Evolutionary conservation across 345 rosid genomes (phyloP), one percentile per base, ranked within the genome.

Genomic region (Mangifera indica): DNA sequence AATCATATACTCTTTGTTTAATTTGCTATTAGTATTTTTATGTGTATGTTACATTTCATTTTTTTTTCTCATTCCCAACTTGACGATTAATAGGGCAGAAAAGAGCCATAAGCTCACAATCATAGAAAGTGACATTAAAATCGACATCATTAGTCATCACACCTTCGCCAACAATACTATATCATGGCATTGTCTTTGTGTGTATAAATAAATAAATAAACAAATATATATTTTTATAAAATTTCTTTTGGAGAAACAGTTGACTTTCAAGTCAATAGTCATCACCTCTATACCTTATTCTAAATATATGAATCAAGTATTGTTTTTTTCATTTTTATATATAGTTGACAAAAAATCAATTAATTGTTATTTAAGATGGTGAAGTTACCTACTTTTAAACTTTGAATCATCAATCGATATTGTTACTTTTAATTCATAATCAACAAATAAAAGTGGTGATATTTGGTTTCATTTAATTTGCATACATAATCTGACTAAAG

Each of bases 111-210:
- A 63, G 79, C 77, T 75, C 81, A 63, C 79, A 77, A 63, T 79
- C 77, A 32, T 53, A 56, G 66, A 80, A 81, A 79, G 69, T 72
- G 71, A 76, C 74, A 71, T 66, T 46, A 65, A 66, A 74, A n/a
- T 75, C 74, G 82, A 71, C 77, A 83, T 82, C 74, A 86, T 80
- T 70, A 76, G 80, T 61, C 80, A 80, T 79, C 86, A 84, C 82
- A 81, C 88, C 90, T 86, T 72, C 67, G 76, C 78, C 79, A 77
- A 75, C 83, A 70, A 72, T 59, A 51, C 71, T 75, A 73, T 74
- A 82, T 85, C 68, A 85, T 85, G 80, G 25, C 63, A 5, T 32
- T 52, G 40, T 78, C 74, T 84, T 84, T 86, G 81, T 76, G 76
- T 74, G 69, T 78, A 2, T 34, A 34, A 2, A 34, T 34, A 34